Conservation (phyloP, 225 moss, liverwort and hornwort species). For the Pseudoscleropodium purum region DNA sequence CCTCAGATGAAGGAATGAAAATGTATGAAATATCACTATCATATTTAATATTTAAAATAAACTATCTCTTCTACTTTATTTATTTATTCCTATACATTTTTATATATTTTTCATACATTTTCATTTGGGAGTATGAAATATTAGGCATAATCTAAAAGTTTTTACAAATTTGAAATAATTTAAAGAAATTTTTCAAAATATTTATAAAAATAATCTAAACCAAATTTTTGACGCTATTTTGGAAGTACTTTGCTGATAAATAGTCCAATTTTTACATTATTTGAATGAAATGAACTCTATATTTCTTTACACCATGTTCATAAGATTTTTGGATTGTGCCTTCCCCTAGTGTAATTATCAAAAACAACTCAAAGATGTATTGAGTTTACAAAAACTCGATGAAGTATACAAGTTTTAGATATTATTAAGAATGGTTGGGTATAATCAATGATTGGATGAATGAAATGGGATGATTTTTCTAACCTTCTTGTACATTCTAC, state of each 20-base stretch:
- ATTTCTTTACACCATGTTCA: not conserved
- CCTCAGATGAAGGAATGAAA: not conserved
- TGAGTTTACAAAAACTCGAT: not conserved
- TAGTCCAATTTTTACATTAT: not conserved
- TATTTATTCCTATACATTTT: not conserved
- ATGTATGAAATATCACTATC: not conserved
- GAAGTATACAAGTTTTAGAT: not conserved
- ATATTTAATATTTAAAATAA: not conserved
- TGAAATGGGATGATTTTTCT: not conserved
- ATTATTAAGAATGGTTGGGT: not conserved
- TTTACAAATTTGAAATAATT: not conserved
- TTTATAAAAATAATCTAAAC: not conserved
- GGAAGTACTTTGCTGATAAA: not conserved
- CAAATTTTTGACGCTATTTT: accelerated
- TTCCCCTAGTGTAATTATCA: not conserved
- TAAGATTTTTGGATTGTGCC: not conserved
- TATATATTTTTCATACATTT: not conserved
- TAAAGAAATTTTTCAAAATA: not conserved
- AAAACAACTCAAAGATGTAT: not conserved
- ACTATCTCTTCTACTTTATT: not conserved
- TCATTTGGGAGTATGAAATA: not conserved
- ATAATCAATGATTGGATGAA: not conserved
- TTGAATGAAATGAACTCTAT: not conserved
- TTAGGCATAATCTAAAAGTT: not conserved
- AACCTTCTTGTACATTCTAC: not conserved